Conservation (phyloP, 306 rosid genomes). For the Begonia loranthoides region DNA sequence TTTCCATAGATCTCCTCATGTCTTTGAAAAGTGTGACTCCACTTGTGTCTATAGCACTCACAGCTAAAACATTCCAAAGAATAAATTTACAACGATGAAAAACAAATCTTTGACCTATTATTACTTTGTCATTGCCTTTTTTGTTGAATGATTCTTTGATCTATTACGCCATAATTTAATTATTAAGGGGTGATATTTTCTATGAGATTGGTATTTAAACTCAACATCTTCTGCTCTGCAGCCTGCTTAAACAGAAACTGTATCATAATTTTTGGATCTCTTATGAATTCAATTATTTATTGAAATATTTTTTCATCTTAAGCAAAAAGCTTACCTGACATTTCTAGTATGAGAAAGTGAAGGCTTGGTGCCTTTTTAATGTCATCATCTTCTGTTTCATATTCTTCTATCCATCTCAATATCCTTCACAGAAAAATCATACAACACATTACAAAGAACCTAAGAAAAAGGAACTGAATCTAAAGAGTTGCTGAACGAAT, state of each 20-base stretch:
- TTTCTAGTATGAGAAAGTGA: constrained; percentile 44
- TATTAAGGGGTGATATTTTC: no score
- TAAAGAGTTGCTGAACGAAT: background rate
- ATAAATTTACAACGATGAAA: no score
- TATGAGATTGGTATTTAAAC: no score
- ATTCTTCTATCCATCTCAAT: constrained; percentile 77
- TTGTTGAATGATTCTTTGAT: no score
- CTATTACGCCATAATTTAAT: no score
- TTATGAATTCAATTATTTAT: no score
- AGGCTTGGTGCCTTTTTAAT: constrained; percentile 26
- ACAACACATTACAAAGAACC: background rate
- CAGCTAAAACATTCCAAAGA: constrained; percentile 36
- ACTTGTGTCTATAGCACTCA: constrained; percentile 75
- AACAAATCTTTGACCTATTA: no score
- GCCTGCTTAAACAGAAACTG: no score
- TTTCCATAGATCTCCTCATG: constrained; percentile 34
- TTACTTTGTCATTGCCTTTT: no score
- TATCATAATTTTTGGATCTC: no score
- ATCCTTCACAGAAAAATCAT: constrained; percentile 28
- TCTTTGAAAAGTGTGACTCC: constrained; percentile 65
- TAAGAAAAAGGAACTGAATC: constrained; percentile 3
- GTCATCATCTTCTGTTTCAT: constrained; percentile 32
- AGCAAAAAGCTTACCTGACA: constrained; percentile 45
- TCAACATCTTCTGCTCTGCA: no score
- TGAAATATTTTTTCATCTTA: no score